Conservation (phyloP, 495 filamentous ascomycete species). For the Bacidia gigantensis region DNA sequence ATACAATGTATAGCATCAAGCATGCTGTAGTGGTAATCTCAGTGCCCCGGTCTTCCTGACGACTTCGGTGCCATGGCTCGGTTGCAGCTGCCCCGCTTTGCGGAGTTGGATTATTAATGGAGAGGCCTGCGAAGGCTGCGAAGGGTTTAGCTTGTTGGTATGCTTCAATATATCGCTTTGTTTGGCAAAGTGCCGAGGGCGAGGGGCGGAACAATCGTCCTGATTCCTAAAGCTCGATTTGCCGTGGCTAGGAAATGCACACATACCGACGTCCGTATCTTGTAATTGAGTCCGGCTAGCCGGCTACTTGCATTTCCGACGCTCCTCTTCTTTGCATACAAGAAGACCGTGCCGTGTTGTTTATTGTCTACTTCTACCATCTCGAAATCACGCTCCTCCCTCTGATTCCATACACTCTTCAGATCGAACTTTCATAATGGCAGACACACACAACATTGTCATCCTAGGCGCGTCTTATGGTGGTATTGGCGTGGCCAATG, state of each 20-base stretch:
- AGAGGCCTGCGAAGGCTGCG: too few relatives aligned
- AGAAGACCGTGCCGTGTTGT: neutral
- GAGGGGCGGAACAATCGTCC: neutral
- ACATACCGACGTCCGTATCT: neutral
- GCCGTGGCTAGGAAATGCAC: neutral
- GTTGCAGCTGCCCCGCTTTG: neutral
- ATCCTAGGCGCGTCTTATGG: slow-evolving; percentile 34
- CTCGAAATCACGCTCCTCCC: neutral
- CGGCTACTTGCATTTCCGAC: neutral
- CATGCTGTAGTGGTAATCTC: neutral
- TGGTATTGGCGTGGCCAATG: slow-evolving; percentile 39
- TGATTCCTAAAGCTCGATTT: neutral
- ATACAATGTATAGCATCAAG: too few relatives aligned
- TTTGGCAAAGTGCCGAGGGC: neutral
- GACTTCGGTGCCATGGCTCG: neutral
- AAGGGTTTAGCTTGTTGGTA: too few relatives aligned
- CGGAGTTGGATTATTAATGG: neutral
- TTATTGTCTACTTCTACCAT: neutral
- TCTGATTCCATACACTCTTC: neutral
- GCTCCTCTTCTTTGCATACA: neutral
- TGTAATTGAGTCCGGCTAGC: neutral
- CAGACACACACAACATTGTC: slow-evolving; percentile 27
- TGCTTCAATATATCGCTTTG: neutral
- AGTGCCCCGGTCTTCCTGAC: neutral
- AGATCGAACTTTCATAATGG: neutral